Evolutionary conservation across 2,329 filamentous ascomycete species (phyloP).

Genomic region (Fusarium verrucosum): DNA sequence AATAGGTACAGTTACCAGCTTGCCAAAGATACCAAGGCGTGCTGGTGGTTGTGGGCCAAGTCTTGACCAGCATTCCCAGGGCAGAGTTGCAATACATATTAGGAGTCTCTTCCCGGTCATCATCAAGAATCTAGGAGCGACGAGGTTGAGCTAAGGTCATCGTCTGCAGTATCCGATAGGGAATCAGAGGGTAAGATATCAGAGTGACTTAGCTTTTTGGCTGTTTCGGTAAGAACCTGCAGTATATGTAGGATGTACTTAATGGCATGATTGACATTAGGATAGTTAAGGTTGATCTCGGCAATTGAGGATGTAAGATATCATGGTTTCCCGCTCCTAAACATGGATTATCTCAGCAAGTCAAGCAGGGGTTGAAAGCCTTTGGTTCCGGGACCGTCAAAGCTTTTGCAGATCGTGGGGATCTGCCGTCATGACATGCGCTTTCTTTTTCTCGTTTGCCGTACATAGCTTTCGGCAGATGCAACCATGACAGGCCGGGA

Average conservation of each 20-base stretch:
- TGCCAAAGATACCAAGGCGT: no score
- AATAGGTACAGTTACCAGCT: no score
- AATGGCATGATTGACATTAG: slow-evolving; percentile 89
- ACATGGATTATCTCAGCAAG: no score
- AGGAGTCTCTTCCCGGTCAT: slow-evolving; percentile 91
- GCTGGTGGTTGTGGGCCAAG: no score
- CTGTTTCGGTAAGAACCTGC: slow-evolving; percentile 85
- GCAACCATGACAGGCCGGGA: no score
- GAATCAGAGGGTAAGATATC: slow-evolving; percentile 76
- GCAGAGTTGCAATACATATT: slow-evolving; percentile 97
- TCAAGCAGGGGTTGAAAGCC: no score
- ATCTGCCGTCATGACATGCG: no score
- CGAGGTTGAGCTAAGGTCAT: slow-evolving; percentile 86
- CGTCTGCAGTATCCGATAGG: slow-evolving; percentile 76
- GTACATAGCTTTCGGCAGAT: no score
- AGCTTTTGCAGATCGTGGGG: no score
- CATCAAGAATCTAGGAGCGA: slow-evolving; percentile 89
- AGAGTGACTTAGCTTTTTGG: slow-evolving; percentile 82
- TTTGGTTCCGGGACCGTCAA: no score
- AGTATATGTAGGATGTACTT: slow-evolving; percentile 95
- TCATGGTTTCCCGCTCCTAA: no score
- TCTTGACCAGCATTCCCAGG: slow-evolving; percentile 92
- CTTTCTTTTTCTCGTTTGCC: no score
- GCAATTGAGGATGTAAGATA: slow-evolving; percentile 92
- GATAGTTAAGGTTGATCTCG: slow-evolving; percentile 94